Percentiles rank a stretch among this genome's conserved stretches.
These are phyloP conservation scores for Hibiscus syriacus DNA, from an alignment of 345 rosid genomes.

Conservation along the genomic window DNA sequence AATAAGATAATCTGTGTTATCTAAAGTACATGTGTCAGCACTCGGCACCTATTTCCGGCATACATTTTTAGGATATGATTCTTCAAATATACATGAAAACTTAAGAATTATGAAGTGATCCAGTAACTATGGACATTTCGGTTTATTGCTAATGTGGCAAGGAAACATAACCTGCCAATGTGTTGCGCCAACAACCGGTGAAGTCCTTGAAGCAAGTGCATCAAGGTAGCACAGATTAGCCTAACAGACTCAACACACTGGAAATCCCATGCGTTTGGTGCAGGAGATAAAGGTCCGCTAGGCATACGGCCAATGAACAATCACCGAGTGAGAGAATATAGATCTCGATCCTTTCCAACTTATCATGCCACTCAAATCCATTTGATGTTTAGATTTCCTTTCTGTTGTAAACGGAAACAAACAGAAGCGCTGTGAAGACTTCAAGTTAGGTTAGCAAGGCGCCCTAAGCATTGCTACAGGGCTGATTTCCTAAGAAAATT, in stretches of 20 bases:
- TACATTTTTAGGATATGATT: no score
- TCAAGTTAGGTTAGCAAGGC: constrained; percentile 30
- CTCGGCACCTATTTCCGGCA: no score
- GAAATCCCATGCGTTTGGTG: constrained; percentile 89
- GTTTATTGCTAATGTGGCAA: constrained; percentile 20
- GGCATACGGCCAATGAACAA: constrained; percentile 56
- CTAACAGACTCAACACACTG: constrained; percentile 69
- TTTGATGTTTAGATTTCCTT: constrained; percentile 28
- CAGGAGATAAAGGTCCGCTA: constrained; percentile 94
- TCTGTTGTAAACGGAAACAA: constrained; percentile 42
- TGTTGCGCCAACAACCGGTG: constrained; percentile 60
- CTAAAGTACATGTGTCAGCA: no score
- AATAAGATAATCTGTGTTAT: no score
- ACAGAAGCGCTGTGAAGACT: constrained; percentile 30
- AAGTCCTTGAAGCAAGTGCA: constrained; percentile 58
- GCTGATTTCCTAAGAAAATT: background rate
- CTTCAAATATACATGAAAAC: no score
- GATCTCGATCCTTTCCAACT: constrained; percentile 35
- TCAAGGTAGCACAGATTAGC: constrained; percentile 79
- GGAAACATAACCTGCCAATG: constrained; percentile 56
- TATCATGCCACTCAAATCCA: constrained; percentile 15
- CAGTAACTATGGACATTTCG: no score
- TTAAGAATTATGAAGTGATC: no score
- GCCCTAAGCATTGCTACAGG: constrained; percentile 15
- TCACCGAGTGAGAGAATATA: constrained; percentile 55